Percentiles rank a stretch among this genome's conserved stretches.
phyloP scores from a whole-genome alignment of 2,329 filamentous ascomycete species.

The Colletotrichum lupini region DNA sequence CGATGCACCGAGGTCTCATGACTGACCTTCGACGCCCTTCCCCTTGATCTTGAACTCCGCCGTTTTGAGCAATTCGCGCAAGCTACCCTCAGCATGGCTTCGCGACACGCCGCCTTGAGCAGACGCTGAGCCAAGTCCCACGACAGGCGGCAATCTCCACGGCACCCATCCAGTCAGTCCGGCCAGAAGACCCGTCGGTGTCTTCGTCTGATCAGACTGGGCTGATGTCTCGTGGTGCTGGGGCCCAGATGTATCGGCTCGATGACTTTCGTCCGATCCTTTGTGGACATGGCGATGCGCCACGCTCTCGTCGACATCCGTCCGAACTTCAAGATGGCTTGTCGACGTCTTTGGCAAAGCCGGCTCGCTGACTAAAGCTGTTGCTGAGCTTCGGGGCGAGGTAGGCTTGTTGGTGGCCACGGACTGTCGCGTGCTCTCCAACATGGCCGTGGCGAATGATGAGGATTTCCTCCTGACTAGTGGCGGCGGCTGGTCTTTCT shows the following conservation, averaged over 20 bases:
- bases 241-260: constrained; percentile 41
- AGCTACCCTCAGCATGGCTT: constrained; percentile 66
- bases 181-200: constrained; percentile 44
- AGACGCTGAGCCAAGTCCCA: constrained; percentile 36
- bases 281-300: constrained; percentile 33
- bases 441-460: constrained; percentile 54
- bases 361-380: constrained; percentile 63
- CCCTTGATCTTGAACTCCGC: constrained; percentile 45
- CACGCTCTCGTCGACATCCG: constrained; percentile 44
- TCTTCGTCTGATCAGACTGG: constrained; percentile 39
- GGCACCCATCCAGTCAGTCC: constrained; percentile 59
- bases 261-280: constrained; percentile 28
- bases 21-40: constrained; percentile 43
- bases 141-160: constrained; percentile 50
- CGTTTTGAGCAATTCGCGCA: constrained; percentile 62
- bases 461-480: constrained; percentile 33
- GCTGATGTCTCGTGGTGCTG: constrained; percentile 41
- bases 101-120: constrained; percentile 41
- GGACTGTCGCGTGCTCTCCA: constrained; percentile 48
- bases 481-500: constrained; percentile 17
- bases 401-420: constrained; percentile 41
- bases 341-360: constrained; percentile 68
- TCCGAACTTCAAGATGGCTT: constrained; percentile 60
- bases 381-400: constrained; percentile 48
- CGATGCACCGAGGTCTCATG: neutral